These are phyloP conservation scores for Plenodomus biglobosus DNA, from an alignment of 2,329 filamentous ascomycete genomes.

Conservation along the genomic window DNA sequence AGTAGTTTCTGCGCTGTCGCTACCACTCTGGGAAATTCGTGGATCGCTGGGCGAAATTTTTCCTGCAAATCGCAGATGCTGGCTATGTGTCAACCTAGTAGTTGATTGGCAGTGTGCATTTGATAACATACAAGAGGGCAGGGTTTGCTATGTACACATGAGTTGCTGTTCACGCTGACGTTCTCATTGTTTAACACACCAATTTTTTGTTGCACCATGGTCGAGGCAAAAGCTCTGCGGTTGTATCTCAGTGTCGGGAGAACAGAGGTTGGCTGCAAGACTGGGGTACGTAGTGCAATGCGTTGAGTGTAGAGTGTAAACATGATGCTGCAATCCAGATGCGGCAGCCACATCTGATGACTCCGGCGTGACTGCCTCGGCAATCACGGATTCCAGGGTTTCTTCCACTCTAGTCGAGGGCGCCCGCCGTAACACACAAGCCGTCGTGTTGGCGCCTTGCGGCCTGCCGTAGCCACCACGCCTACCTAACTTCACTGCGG, in stretches of 20 bases:
- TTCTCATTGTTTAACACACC: constrained; percentile 26
- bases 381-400: constrained; percentile 13
- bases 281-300: constrained; percentile 5
- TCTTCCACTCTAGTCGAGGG: constrained; percentile 5
- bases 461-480: not conserved
- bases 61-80: constrained; percentile 96
- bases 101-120: not conserved
- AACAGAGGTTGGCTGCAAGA: not conserved
- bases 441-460: not conserved
- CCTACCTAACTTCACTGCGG: not conserved
- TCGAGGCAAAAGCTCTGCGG: constrained; percentile 12
- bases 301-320: constrained; percentile 2
- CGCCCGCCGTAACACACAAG: constrained; percentile 9
- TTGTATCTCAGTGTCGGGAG: not conserved
- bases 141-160: constrained; percentile 39
- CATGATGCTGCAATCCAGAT: constrained; percentile 2
- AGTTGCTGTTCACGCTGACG: constrained; percentile 20
- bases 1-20: constrained; percentile 56
- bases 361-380: constrained; percentile 12
- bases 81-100: not conserved
- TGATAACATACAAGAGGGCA: constrained; percentile 43
- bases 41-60: constrained; percentile 81
- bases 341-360: constrained; percentile 11
- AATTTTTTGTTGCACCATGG: constrained; percentile 37
- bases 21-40: constrained; percentile 77